A percentile compares a stretch with the other conserved stretches of the same genome.
These are phyloP conservation scores for Niebla homalea DNA, from an alignment of 495 filamentous ascomycete genomes.

Conservation along the genomic window DNA sequence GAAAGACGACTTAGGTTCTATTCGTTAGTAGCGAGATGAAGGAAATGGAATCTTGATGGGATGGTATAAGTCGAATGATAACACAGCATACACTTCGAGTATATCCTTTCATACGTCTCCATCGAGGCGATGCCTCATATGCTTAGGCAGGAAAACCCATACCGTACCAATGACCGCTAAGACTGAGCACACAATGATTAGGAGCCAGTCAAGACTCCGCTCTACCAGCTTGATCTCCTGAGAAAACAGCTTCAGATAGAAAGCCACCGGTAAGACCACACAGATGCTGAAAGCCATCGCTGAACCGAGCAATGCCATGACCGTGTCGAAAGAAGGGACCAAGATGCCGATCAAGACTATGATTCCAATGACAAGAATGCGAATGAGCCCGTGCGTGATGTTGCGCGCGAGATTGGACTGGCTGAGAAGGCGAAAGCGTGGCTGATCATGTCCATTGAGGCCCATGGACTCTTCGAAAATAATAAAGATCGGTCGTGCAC, in stretches of 20 bases:
- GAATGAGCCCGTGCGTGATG: conserved; percentile 44
- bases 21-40: no score
- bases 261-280: conserved; percentile 76
- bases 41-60: no score
- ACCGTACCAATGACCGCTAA: conserved; percentile 69
- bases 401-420: conserved; percentile 45
- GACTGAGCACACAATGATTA: conserved; percentile 55
- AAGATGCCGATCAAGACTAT: conserved; percentile 63
- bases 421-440: conserved; percentile 33
- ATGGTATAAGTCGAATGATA: background rate
- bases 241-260: conserved; percentile 89
- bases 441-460: conserved; percentile 43
- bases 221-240: conserved; percentile 55
- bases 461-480: conserved; percentile 72
- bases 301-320: conserved; percentile 87
- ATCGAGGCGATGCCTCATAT: conserved; percentile 21
- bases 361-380: conserved; percentile 41
- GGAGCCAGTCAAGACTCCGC: conserved; percentile 48
- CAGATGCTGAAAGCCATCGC: conserved; percentile 92
- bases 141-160: conserved; percentile 71
- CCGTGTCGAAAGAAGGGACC: conserved; percentile 79
- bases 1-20: no score
- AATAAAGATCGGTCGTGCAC: conserved; percentile 70
- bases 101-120: background rate
- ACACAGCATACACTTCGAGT: background rate